Base-by-base conservation (phyloP, 2,329 filamentous ascomycete genomes). In the Penicillium sp. region DNA sequence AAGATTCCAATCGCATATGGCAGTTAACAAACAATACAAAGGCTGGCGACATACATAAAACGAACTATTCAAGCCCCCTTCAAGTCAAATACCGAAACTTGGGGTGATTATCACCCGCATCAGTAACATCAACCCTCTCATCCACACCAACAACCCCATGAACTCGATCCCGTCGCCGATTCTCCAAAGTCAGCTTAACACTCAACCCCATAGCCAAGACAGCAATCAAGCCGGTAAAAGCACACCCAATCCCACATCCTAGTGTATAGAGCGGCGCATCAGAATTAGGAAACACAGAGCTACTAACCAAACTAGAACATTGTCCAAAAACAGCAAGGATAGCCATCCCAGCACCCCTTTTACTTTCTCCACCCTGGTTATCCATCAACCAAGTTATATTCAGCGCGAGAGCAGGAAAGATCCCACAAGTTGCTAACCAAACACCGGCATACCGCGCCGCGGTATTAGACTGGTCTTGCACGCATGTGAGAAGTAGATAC, bases 371-470 rank as follows among this genome's bases (percentile, higher is more conserved):
- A 1, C 63, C 67, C 21, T 69, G 63, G 23, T 69, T 69, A 38
- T 69, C 67, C 27, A 68, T n/a, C 27, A 68, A 17, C 67, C 67
- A 69, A n/a, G 66, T 67, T 2, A 68, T 62, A 47, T 67, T 69
- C 2, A 67, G 62, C 4, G 60, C 45, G 3, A 68, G 57, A 0
- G 67, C 62, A 4, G 67, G 67, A 23, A 68, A 69, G 0, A 69
- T 58, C 2, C 67, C 67, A 17, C 61, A 66, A 0, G 65, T 66
- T 7, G 75, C 77, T 21, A 79, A 65, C 62, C 68, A 79, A 0
- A 77, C 64, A 0, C 71, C 77, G 0, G 70, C 60, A 61, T 79
- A 79, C 6, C 77, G 68, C 3, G 66, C 65, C 1, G 66, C 70
- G 1, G 67, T 68, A 27, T 61, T 64, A 9, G 43, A 62, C 58